A percentile compares a stretch with the other conserved stretches of the same genome.
phyloP scores from a whole-genome alignment of 2,329 filamentous ascomycete genomes.

The Cryphonectria parasitica region DNA sequence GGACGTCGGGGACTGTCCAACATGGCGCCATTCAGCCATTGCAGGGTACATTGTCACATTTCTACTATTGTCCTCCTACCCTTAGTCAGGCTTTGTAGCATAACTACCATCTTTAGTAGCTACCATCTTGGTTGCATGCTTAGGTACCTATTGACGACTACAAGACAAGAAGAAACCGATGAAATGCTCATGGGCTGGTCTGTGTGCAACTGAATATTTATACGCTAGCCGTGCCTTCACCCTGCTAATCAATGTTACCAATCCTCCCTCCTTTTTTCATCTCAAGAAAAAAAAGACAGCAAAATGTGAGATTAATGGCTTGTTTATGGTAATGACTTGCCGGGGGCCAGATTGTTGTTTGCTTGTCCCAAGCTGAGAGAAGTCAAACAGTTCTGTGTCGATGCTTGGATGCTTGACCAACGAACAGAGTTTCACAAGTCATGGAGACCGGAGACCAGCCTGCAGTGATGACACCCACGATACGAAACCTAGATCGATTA shows the following conservation, averaged over 20 bases:
- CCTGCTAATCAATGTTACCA: neutral
- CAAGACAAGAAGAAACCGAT: neutral
- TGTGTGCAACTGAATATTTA: neutral
- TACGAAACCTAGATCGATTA: too few species aligned
- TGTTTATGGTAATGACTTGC: neutral
- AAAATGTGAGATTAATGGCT: too few species aligned
- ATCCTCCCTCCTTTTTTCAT: too few species aligned
- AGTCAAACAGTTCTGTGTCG: neutral
- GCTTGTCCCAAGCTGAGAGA: neutral
- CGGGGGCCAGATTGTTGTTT: neutral
- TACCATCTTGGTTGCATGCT: slow-evolving; percentile 10
- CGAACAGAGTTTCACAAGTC: too few species aligned
- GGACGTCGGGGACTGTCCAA: neutral
- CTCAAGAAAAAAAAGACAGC: neutral
- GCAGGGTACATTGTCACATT: neutral
- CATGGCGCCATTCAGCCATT: neutral
- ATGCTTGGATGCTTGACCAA: too few species aligned
- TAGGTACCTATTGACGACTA: too few species aligned
- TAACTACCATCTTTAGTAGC: neutral
- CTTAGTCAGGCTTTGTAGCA: neutral
- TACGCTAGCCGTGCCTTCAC: slow-evolving; percentile 13
- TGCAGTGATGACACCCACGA: too few species aligned
- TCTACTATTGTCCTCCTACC: neutral
- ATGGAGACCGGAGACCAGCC: too few species aligned
- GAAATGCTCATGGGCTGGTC: neutral